Evolutionary conservation across 352 stramenopile species (phyloP), one percentile per base, ranked within the genome.

Genomic region (Pythium volutum): DNA sequence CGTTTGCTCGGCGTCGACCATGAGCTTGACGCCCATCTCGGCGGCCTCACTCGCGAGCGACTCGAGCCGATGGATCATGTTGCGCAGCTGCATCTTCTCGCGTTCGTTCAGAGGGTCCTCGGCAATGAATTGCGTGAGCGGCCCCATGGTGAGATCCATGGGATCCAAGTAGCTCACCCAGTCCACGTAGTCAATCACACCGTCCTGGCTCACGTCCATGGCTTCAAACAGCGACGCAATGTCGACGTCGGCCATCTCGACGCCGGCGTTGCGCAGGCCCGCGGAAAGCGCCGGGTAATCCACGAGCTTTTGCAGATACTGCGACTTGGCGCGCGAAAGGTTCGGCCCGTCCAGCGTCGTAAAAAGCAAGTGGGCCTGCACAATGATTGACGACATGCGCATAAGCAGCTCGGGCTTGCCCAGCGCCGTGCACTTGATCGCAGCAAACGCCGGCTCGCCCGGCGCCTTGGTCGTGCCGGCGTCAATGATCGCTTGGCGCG

Each of bases 1-100:
- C 16, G 75, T 96, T 71, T 99, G 96, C 70, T 99, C 97, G 22
- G 97, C 97, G 73, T 99, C 97, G 60, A 99, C 93, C 88, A 99
- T 96, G 41, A 99, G 84, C 62, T 95, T 95, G 16, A 97, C 91
- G 34, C 79, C 87, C 31, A 75, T 66, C 36, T 81, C 81, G 3
- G 75, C 66, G 3, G 88, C 88, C 23, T 87, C 77, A 49, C 75
- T 81, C 3, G 91, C 91, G 23, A 95, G 75, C 27, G 70, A 77
- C 66, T 91, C 79, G 27, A 95, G 70, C 10, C 81, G 73, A 55
- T 85, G 79, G 76, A 99, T 98, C 73, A 88, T 89, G 64, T 94
- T 88, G 50, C 92, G 86, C 34, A 98, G 70, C 52, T 97, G 81
- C 7, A 81, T 81, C 78, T 98, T 96, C 68, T 98, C 91, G 26